These are phyloP conservation scores for Coemansia sp. DNA, from an alignment of 192 early-diverging fungal species.

Conservation along the genomic window DNA sequence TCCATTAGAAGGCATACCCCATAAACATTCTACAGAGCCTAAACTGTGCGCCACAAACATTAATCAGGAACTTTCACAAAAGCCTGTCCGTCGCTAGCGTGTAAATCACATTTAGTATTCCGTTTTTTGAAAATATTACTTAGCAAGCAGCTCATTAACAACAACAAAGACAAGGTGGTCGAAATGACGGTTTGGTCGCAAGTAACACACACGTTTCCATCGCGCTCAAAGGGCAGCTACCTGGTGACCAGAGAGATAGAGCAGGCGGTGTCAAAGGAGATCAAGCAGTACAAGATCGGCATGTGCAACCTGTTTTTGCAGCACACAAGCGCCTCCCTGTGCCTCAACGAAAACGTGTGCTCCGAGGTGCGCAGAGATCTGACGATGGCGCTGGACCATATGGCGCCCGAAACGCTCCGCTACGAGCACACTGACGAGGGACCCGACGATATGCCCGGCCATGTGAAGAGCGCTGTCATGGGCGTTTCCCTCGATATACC, in stretches of 20 bases:
- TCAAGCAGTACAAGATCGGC: slow-evolving; percentile 67
- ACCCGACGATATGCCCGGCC: slow-evolving; percentile 89
- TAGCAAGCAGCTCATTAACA: neutral
- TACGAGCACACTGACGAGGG: slow-evolving; percentile 87
- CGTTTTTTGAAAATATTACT: neutral
- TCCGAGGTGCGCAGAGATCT: slow-evolving; percentile 75
- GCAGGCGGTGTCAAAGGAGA: slow-evolving; percentile 53
- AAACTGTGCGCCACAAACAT: too few relatives aligned
- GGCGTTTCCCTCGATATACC: slow-evolving; percentile 86
- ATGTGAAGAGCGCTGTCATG: slow-evolving; percentile 80
- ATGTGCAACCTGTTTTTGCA: slow-evolving; percentile 88
- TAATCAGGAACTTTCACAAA: too few relatives aligned
- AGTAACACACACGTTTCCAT: slow-evolving; percentile 58
- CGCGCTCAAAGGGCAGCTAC: slow-evolving; percentile 70
- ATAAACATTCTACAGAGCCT: too few relatives aligned
- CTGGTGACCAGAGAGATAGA: slow-evolving; percentile 70
- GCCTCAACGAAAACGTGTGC: slow-evolving; percentile 87
- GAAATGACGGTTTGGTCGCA: slow-evolving; percentile 62
- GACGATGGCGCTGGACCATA: slow-evolving; percentile 79
- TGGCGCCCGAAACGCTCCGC: slow-evolving; percentile 75
- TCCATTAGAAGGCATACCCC: too few relatives aligned
- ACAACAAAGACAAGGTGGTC: neutral
- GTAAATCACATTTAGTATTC: too few relatives aligned
- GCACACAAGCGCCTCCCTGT: slow-evolving; percentile 88
- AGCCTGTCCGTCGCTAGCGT: too few relatives aligned